A percentile compares a stretch with the other conserved stretches of the same genome.
These are phyloP conservation scores for Fomitopsis pinicola DNA, from an alignment of 1,284 basidiomycete genomes.

Conservation along the genomic window DNA sequence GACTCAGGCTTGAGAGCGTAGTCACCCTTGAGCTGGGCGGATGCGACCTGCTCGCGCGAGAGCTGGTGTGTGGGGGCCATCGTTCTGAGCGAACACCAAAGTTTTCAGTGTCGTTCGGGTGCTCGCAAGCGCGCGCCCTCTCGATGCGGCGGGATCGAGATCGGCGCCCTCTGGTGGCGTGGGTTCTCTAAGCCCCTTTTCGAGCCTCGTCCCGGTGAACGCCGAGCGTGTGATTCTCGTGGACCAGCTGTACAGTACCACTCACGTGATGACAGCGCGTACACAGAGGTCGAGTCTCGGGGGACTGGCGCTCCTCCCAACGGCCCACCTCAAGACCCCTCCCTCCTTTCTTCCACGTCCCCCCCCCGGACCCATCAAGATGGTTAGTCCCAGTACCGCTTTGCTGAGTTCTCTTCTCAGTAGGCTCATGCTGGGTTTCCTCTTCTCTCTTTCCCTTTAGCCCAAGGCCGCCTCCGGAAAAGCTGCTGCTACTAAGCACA, in stretches of 20 bases:
- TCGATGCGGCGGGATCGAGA: slow-evolving; percentile 9
- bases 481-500: slow-evolving; percentile 70
- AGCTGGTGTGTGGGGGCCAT: slow-evolving; percentile 48
- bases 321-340: slow-evolving; percentile 23
- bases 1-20: slow-evolving; percentile 82
- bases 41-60: slow-evolving; percentile 63
- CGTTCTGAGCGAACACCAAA: slow-evolving; percentile 10
- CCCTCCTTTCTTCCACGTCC: slow-evolving; percentile 11
- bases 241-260: slow-evolving; percentile 27
- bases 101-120: slow-evolving; percentile 8
- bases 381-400: slow-evolving; percentile 74
- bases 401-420: slow-evolving; percentile 92
- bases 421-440: slow-evolving; percentile 66
- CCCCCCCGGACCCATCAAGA: slow-evolving; percentile 34
- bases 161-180: slow-evolving; percentile 4
- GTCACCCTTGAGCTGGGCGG: slow-evolving; percentile 72
- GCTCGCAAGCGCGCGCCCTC: slow-evolving; percentile 3
- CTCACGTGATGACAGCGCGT: slow-evolving; percentile 1
- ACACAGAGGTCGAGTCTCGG: neutral
- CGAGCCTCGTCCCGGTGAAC: neutral
- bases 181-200: neutral
- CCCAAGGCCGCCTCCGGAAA: slow-evolving; percentile 71
- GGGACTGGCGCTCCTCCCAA: slow-evolving; percentile 1
- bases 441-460: slow-evolving; percentile 35
- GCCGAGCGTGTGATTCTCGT: slow-evolving; percentile 11